Evolutionary conservation across 352 stramenopile genomes (phyloP), one percentile per base, ranked within the genome.

Genomic region (Globisporangium takayamanum): DNA sequence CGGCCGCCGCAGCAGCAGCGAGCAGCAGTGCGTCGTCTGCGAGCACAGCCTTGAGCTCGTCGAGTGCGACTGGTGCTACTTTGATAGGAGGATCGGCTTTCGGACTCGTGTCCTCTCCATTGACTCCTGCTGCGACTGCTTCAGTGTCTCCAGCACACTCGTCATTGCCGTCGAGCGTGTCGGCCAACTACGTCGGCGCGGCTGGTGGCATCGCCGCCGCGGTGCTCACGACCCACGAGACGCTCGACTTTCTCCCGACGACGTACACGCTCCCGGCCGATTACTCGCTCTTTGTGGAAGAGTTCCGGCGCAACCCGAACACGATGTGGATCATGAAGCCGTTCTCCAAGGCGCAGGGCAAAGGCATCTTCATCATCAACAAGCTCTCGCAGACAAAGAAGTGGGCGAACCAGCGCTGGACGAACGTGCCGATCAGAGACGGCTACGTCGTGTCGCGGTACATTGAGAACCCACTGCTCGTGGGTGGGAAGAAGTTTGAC

Each of bases 311-410:
- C 41, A 95, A 88, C 55, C 84, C 83, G 15, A 88, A 92, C 69
- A 70, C 71, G 18, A 93, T 92, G 81, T 98, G 92, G 92, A 98
- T 98, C 67, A 97, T 98, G 92, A 98, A 98, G 55, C 92, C 92
- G 1, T 94, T 82, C 26, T 93, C 83, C 16, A 75, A 82, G 18
- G 88, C 89, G 0, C 91, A 97, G 70, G 91, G 91, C 20, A 96
- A 96, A 59, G 89, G 91, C 28, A 97, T 97, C 45, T 97, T 97
- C 64, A 94, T 97, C 62, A 87, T 97, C 56, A 97, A 94, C 60
- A 96, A 96, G 50, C 76, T 97, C 12, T 89, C 87, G 3, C 91
- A 97, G 63, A 92, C 91, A 50, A 96, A 94, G 61, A 91, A 96
- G 53, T 97, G 90, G 89, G 80, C 76, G 5, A 93, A 88, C 58